phyloP scores from a whole-genome alignment of 2,329 filamentous ascomycete genomes.

The Davidsoniella virescens region DNA sequence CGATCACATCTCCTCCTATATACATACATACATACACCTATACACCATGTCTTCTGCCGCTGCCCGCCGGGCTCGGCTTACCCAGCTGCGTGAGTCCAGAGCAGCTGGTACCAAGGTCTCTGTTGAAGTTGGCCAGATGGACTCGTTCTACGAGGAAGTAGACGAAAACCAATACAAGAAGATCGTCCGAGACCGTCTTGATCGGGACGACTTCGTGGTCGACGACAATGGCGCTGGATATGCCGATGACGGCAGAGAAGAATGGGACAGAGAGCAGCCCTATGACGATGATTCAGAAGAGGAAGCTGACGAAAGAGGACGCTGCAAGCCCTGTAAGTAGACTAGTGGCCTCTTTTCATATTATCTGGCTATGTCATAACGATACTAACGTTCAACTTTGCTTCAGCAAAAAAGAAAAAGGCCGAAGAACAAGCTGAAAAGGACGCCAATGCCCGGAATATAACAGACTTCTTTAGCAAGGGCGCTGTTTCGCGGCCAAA shows the following conservation, averaged over 20 bases:
- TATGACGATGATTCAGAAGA: slow-evolving; percentile 60
- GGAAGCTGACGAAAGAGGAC: slow-evolving; percentile 25
- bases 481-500: slow-evolving; percentile 54
- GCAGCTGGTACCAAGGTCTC: slow-evolving; percentile 79
- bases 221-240: slow-evolving; percentile 97
- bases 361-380: not conserved
- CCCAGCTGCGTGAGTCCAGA: slow-evolving; percentile 70
- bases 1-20: no score
- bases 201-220: slow-evolving; percentile 94
- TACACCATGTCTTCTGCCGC: slow-evolving; percentile 26
- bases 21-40: not conserved
- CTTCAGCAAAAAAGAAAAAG: slow-evolving; percentile 67
- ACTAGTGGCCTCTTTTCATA: not conserved
- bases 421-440: slow-evolving; percentile 75
- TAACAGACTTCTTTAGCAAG: slow-evolving; percentile 86
- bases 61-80: slow-evolving; percentile 38
- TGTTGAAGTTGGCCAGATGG: slow-evolving; percentile 74
- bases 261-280: slow-evolving; percentile 62
- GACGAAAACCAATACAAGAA: slow-evolving; percentile 97
- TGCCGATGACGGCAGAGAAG: slow-evolving; percentile 87
- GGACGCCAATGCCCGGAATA: slow-evolving; percentile 78
- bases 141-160: slow-evolving; percentile 84
- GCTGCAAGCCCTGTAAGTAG: slow-evolving; percentile 30
- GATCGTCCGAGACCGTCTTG: slow-evolving; percentile 72
- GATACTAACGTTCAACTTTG: slow-evolving; percentile 20